Evolutionary conservation across 78 protist species (phyloP), one percentile per base, ranked within the genome.

Genomic region (Tieghemostelium lacteum): DNA sequence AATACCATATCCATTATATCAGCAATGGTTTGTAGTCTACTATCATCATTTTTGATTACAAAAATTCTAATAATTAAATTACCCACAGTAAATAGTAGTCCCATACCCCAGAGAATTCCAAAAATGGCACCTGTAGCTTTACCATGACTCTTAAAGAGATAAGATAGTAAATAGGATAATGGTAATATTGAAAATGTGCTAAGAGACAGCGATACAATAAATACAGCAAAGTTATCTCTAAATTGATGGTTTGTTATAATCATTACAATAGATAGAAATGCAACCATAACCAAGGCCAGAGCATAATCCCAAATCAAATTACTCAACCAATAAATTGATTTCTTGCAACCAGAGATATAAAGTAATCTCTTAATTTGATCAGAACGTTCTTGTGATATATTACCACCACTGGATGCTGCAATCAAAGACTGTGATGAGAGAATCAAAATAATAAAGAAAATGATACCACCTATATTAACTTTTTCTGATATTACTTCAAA

Each of bases 271-370:
- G 61, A 0, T 17, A 39, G 20, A 28, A 62, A 20, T 8, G 62
- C 0, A 2, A 63, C 58, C 37, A 75, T 39, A 4, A 63, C 7
- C 10, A 45, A 19, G 26, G 71, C 22, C 12, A 62, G 36, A 12
- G 36, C 17, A 14, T 42, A 62, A 42, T 75, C 86, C 86, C 86
- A 75, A 42, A 60, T 49, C 22, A 75, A 19, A 63, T 62, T 75
- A 16, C 73, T 40, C 31, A 75, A 42, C 86, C 86, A 75, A 39
- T 75, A 75, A 16, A 63, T 50, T 33, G 42, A 45, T 39, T 75
- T 75, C 20, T 75, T 75, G 10, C 69, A 75, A 24, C 86, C 86
- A 2, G 86, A 75, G 0, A 75, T 75, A 16, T 75, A 75, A 2
- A 75, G 28, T 58, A 75, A 37, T 24, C 86, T 29, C 62, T 75